Percentiles rank a stretch among this genome's conserved stretches.
Evolutionary conservation across 371 early-diverging fungal genomes (phyloP).

Genomic region (Saksenaea oblongispora): DNA sequence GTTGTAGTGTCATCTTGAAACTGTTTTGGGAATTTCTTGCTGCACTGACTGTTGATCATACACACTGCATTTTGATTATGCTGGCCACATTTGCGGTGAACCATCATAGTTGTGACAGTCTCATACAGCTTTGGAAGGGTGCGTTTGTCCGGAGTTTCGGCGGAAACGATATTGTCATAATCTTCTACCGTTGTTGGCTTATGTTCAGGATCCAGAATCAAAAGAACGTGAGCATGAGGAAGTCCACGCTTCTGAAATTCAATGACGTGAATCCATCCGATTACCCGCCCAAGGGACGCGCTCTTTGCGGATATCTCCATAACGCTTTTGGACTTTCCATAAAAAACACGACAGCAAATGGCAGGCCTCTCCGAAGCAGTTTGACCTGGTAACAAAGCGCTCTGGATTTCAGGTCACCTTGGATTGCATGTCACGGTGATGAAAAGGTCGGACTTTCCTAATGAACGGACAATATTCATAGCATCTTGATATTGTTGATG

Average conservation of each 20-base stretch:
- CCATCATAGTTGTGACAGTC: constrained; percentile 28
- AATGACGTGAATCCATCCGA: too few species aligned
- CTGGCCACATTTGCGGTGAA: constrained; percentile 31
- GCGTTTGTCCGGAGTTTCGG: constrained; percentile 28
- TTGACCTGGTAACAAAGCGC: constrained; percentile 20
- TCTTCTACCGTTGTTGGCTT: constrained; percentile 22
- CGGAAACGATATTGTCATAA: constrained; percentile 23
- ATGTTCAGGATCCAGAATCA: constrained; percentile 21
- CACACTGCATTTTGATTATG: constrained; percentile 21
- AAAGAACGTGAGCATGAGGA: constrained; percentile 33
- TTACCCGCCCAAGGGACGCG: too few species aligned
- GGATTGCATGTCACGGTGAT: constrained; percentile 44
- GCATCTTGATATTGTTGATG: constrained; percentile 27
- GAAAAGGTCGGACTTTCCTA: constrained; percentile 39
- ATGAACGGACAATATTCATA: constrained; percentile 19
- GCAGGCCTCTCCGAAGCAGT: constrained; percentile 22
- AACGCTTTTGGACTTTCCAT: constrained; percentile 20
- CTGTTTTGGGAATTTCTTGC: too few species aligned
- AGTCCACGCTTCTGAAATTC: too few species aligned
- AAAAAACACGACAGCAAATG: constrained; percentile 20
- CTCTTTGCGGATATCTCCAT: too few species aligned
- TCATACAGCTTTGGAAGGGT: constrained; percentile 20
- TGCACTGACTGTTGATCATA: constrained; percentile 25
- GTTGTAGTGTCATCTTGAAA: constrained; percentile 11
- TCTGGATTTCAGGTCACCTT: constrained; percentile 28